Base-by-base conservation (phyloP, 257 asterid species). In the Ilex aquifolium region DNA sequence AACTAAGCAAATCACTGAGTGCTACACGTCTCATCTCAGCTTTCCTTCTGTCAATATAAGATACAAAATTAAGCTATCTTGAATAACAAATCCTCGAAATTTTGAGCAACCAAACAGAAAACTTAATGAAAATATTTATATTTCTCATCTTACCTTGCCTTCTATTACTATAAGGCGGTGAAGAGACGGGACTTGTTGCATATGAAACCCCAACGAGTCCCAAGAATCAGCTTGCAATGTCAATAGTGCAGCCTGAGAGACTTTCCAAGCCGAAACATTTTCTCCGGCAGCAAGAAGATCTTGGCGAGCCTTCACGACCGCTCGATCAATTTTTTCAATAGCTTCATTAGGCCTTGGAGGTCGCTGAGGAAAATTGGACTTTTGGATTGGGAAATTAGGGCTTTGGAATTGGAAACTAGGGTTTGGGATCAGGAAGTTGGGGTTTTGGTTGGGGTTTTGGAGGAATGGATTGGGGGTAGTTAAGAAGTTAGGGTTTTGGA, bases 101-200 rank as follows among this genome's bases (percentile, higher is more conserved):
- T 16, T 14, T 66, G 36, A 11, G 44, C 55, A 30, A 21, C 32
- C 56, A 31, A 17, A 1, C 42, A 36, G 42, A 36, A 21, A 21
- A 21, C 27, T 21, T 36, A 36, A 36, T 36, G 8, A 30, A 32
- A 54, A 31, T 48, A 14, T 48, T 46, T n/a, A 31, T 51, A 39
- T 31, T 31, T 29, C 49, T 29, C 14, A 13, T 48, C 13, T 29
- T 65, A 92, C 99, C 96, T 92, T 89, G 46, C 85, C 90, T 80
- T 89, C 99, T 5, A 73, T 79, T 50, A 55, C 73, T 29, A 82
- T 59, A 53, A 87, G 84, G 52, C 66, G 68, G 53, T 75, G 77
- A 60, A 92, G 76, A 16, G 96, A 79, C 61, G 99, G 97, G 56
- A 87, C 86, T 71, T 80, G 88, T 80, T 87, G 93, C 88, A 92